Conservation (phyloP, 1,139 yeast genomes). For the Blastobotrys malaysiensis region DNA sequence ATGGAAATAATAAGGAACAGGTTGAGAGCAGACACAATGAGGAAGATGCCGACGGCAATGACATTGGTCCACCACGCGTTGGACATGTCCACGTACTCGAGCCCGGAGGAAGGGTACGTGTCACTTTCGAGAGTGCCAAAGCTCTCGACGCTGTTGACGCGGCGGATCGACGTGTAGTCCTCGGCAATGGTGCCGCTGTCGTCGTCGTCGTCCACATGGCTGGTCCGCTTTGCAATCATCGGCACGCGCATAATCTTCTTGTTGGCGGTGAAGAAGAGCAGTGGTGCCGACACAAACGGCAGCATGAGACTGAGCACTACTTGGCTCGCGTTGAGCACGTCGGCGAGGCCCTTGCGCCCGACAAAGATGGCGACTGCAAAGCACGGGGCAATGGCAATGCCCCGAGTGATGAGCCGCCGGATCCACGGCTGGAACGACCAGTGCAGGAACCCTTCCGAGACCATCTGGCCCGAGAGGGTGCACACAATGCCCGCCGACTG, state of each 20-base stretch:
- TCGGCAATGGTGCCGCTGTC: conserved; percentile 4
- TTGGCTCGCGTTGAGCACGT: conserved; percentile 77
- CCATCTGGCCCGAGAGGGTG: conserved; percentile 95
- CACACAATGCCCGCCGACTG: conserved; percentile 98
- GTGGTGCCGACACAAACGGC: conserved; percentile 88
- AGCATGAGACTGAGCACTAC: conserved; percentile 78
- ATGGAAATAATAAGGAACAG: conserved; percentile 63
- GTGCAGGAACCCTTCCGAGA: conserved; percentile 83
- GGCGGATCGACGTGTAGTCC: neutral
- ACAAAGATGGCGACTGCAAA: conserved; percentile 66
- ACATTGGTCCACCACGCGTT: conserved; percentile 54
- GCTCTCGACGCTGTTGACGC: neutral
- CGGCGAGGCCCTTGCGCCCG: conserved; percentile 83
- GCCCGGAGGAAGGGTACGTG: neutral
- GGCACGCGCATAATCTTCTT: conserved; percentile 71
- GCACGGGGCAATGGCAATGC: conserved; percentile 86
- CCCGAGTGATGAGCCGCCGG: conserved; percentile 76
- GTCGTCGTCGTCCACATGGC: conserved; percentile 6
- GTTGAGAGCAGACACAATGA: conserved; percentile 64
- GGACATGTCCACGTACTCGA: conserved; percentile 50
- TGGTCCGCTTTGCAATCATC: conserved; percentile 13
- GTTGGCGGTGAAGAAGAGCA: conserved; percentile 75
- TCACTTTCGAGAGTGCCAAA: conserved; percentile 2
- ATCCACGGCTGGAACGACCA: conserved; percentile 87
- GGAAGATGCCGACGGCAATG: conserved; percentile 61